Evolutionary conservation across 192 early-diverging fungal genomes (phyloP).

Genomic region (Funneliformis geosporum): DNA sequence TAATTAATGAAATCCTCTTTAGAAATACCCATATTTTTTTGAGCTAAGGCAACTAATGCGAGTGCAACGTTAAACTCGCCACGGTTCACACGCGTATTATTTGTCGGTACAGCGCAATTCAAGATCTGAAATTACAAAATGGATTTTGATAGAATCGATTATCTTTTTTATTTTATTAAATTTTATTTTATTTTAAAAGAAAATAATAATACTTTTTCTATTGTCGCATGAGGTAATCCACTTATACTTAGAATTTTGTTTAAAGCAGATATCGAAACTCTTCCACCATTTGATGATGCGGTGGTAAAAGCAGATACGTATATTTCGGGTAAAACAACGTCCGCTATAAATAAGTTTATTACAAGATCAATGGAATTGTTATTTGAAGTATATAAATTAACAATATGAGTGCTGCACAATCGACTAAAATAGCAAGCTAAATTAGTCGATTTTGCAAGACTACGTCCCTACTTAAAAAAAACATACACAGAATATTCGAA

Average conservation of each 20-base stretch:
- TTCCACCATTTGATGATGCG: conserved; percentile 46
- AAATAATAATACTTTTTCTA: conserved; percentile 48
- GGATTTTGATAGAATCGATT: neutral
- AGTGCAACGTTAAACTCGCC: conserved; percentile 74
- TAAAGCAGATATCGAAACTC: conserved; percentile 47
- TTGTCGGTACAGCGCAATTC: conserved; percentile 49
- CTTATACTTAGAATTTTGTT: conserved; percentile 45
- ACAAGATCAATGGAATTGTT: neutral
- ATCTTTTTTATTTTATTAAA: conserved; percentile 13
- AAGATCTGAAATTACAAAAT: conserved; percentile 43
- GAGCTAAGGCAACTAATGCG: conserved; percentile 70
- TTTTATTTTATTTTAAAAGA: neutral
- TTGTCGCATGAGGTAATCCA: conserved; percentile 42
- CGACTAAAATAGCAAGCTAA: too few relatives aligned
- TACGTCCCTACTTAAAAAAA: neutral
- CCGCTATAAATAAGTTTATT: conserved; percentile 35
- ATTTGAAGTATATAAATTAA: neutral
- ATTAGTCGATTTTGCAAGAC: too few relatives aligned
- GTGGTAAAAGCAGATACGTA: conserved; percentile 51
- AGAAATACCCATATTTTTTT: conserved; percentile 72
- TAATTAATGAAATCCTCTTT: neutral
- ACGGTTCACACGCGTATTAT: conserved; percentile 49
- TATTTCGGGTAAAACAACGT: conserved; percentile 48
- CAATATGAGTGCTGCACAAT: neutral
- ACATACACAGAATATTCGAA: conserved; percentile 21